Conservation (phyloP, 75 land plant species). For the Selaginella moellendorffii region DNA sequence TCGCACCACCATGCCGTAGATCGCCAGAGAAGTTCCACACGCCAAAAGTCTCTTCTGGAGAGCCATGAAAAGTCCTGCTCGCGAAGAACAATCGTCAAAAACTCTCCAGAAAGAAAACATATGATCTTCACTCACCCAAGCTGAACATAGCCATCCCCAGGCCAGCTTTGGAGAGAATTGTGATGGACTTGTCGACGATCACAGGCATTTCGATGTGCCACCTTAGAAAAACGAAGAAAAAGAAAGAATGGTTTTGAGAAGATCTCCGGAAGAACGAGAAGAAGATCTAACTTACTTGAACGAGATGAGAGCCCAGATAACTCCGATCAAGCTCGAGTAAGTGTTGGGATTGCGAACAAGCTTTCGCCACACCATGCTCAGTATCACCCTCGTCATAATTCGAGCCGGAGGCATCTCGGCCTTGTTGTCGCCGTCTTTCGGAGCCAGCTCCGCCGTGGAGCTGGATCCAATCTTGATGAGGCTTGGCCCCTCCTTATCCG, state of each 20-base stretch:
- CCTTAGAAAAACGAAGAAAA: background rate
- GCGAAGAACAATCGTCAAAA: background rate
- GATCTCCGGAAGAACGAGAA: background rate
- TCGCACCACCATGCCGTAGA: slow-evolving; percentile 51
- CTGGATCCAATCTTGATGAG: slow-evolving; percentile 30
- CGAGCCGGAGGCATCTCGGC: slow-evolving; percentile 56
- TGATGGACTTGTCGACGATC: slow-evolving; percentile 4
- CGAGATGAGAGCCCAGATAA: slow-evolving; percentile 62
- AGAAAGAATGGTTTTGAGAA: slow-evolving; percentile 6
- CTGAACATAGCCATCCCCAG: slow-evolving; percentile 10
- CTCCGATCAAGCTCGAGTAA: slow-evolving; percentile 54
- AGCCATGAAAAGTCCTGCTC: slow-evolving; percentile 82
- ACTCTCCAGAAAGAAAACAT: background rate
- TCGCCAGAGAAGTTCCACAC: slow-evolving; percentile 47
- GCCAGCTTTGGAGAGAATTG: slow-evolving; percentile 3
- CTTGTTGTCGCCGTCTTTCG: slow-evolving; percentile 20
- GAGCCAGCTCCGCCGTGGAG: slow-evolving; percentile 64
- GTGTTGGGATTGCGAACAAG: slow-evolving; percentile 64
- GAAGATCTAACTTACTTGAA: slow-evolving; percentile 35
- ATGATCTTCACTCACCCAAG: slow-evolving; percentile 2
- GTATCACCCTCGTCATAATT: slow-evolving; percentile 55
- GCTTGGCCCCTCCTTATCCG: slow-evolving; percentile 36
- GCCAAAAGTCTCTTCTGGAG: slow-evolving; percentile 50
- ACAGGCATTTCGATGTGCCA: slow-evolving; percentile 4
- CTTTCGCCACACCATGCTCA: slow-evolving; percentile 44